Conservation (phyloP, 2,329 filamentous ascomycete species). For the Neofusicoccum cordaticola region DNA sequence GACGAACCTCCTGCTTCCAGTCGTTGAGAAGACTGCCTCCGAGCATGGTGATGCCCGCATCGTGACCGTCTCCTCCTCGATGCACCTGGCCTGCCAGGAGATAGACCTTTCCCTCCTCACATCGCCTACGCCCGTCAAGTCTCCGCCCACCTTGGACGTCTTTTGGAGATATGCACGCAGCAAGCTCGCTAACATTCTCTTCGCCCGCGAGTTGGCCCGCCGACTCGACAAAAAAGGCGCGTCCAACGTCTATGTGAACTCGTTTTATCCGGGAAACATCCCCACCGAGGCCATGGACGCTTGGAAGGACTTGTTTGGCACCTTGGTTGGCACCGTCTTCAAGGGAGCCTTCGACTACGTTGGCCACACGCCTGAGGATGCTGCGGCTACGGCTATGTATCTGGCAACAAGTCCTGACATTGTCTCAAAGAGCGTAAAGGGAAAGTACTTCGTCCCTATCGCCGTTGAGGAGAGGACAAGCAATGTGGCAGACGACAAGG, state of each 20-base stretch:
- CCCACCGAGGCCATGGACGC: constrained; percentile 31
- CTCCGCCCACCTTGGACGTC: constrained; percentile 22
- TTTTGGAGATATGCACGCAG: constrained; percentile 33
- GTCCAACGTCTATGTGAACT: constrained; percentile 31
- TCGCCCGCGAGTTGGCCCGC: constrained; percentile 28
- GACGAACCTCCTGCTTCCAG: constrained; percentile 20
- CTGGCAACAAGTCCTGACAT: constrained; percentile 28
- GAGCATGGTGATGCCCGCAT: constrained; percentile 19
- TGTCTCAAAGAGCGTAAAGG: constrained; percentile 23
- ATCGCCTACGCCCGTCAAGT: constrained; percentile 24
- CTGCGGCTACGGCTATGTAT: constrained; percentile 31
- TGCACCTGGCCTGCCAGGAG: constrained; percentile 28
- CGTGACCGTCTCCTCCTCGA: constrained; percentile 24
- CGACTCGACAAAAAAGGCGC: constrained; percentile 23
- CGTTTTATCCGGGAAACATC: constrained; percentile 34
- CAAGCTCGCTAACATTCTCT: constrained; percentile 35
- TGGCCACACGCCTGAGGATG: constrained; percentile 29
- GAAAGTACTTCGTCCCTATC: constrained; percentile 40
- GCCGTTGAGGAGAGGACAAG: constrained; percentile 29
- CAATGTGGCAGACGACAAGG: constrained; percentile 27
- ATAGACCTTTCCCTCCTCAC: constrained; percentile 27
- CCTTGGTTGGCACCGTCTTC: constrained; percentile 22
- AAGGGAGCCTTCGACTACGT: constrained; percentile 23
- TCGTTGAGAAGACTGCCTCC: constrained; percentile 15
- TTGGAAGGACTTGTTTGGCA: constrained; percentile 30